Base-by-base conservation (phyloP, 352 stramenopile species). In the Globisporangium paddicum region DNA sequence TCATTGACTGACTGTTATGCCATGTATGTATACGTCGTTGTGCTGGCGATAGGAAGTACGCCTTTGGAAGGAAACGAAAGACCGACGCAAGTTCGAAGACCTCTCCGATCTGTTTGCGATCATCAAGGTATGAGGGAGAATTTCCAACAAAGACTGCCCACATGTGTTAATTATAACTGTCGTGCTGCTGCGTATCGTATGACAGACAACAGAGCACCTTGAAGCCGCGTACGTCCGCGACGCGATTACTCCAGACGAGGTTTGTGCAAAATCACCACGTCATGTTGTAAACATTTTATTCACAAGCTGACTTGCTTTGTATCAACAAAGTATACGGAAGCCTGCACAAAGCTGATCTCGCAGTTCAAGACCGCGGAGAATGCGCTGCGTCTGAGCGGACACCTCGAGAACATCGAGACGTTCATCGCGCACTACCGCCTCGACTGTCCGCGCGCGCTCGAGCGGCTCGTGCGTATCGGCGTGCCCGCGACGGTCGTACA, bases 301-400 rank as follows among this genome's bases (percentile, higher is more conserved):
- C 47, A 28, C 45, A 3, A 7, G 44, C 23, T 38, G 23, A 41
- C 25, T n/a, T n/a, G n/a, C n/a, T n/a, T n/a, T n/a, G 44, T 56
- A 26, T 58, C 13, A 26, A 28, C 28, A 30, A 49, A 97, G 84
- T 99, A 99, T 76, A 98, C 89, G 13, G 84, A 95, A 48, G 88
- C 96, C 56, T 99, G 97, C 69, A 98, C 93, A 42, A 97, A 98
- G 71, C 78, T 99, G 8, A 98, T 99, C 62, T 97, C 91, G 19
- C 97, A 99, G 79, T 99, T 98, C 83, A 97, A 98, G 69, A 96
- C 97, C 18, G 95, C 96, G 7, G 96, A 99, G 78, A 96, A 89
- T 41, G 93, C 91, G 26, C 82, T 98, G 42, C 71, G 96, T 11
- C 68, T 89, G 19, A 77, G 85, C 37, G 80, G 86, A 11, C 89